These are phyloP conservation scores for Salix udensis DNA, from an alignment of 345 rosid species.

Conservation along the genomic window DNA sequence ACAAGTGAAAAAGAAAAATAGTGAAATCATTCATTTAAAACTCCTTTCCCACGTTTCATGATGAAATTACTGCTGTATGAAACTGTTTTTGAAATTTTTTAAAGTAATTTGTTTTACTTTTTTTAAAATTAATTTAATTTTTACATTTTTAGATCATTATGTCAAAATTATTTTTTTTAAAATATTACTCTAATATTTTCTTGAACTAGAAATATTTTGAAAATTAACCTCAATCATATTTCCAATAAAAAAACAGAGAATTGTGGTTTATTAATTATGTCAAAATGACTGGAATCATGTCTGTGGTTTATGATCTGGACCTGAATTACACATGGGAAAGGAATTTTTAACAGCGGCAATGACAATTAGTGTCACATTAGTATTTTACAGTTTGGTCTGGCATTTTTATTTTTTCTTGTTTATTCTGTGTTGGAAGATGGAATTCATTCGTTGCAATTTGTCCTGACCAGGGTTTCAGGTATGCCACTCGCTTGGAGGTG, in stretches of 20 bases:
- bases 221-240: too few relatives aligned
- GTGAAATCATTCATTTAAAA: too few relatives aligned
- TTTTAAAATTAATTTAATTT: too few relatives aligned
- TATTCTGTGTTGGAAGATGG: slow-evolving; percentile 4
- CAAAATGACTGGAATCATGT: neutral
- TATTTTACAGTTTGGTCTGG: neutral
- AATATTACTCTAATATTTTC: too few relatives aligned
- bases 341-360: neutral
- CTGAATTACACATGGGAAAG: neutral
- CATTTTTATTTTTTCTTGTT: neutral
- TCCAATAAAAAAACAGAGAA: neutral
- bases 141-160: too few relatives aligned
- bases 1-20: neutral
- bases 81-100: too few relatives aligned
- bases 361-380: neutral
- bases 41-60: neutral
- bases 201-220: too few relatives aligned
- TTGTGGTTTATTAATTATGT: neutral
- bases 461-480: slow-evolving; percentile 77
- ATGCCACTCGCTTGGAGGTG: slow-evolving; percentile 96
- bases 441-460: slow-evolving; percentile 11
- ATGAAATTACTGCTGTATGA: neutral
- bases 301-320: slow-evolving; percentile 1
- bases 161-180: too few relatives aligned
- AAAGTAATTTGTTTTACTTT: too few relatives aligned